A percentile compares a stretch with the other conserved stretches of the same genome.
Evolutionary conservation across 495 filamentous ascomycete species (phyloP).

Genomic region (Filosporella fistucella): DNA sequence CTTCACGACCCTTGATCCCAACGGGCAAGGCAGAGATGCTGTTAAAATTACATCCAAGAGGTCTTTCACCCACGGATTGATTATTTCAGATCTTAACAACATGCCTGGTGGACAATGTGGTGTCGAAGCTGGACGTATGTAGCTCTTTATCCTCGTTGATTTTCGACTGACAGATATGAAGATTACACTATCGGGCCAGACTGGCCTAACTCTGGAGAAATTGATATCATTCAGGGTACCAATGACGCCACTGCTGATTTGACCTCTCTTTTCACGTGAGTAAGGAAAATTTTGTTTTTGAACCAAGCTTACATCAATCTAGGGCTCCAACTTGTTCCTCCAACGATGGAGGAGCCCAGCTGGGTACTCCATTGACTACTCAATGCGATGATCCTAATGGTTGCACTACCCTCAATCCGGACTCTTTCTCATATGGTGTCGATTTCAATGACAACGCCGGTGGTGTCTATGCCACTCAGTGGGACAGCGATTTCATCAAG

Average conservation of each 20-base stretch:
- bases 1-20: slow-evolving; percentile 26
- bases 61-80: slow-evolving; percentile 56
- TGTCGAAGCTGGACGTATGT: background rate
- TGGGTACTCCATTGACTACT: background rate
- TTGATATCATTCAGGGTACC: slow-evolving; percentile 88
- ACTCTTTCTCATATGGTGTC: slow-evolving; percentile 57
- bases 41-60: slow-evolving; percentile 60
- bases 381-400: background rate
- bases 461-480: slow-evolving; percentile 76
- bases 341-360: background rate
- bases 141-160: background rate
- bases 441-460: slow-evolving; percentile 70
- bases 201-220: slow-evolving; percentile 52
- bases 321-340: background rate
- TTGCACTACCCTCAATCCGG: slow-evolving; percentile 48
- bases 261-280: slow-evolving; percentile 71
- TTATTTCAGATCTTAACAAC: slow-evolving; percentile 62
- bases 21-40: slow-evolving; percentile 49
- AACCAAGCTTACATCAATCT: slow-evolving; percentile 34
- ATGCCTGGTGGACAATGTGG: slow-evolving; percentile 68
- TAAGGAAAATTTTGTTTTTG: slow-evolving; percentile 47
- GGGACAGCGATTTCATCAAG: slow-evolving; percentile 60
- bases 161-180: background rate
- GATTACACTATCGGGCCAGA: background rate
- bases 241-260: slow-evolving; percentile 54